Evolutionary conservation across 78 protist genomes (phyloP).

Genomic region (Dictyostelium capitatum): DNA sequence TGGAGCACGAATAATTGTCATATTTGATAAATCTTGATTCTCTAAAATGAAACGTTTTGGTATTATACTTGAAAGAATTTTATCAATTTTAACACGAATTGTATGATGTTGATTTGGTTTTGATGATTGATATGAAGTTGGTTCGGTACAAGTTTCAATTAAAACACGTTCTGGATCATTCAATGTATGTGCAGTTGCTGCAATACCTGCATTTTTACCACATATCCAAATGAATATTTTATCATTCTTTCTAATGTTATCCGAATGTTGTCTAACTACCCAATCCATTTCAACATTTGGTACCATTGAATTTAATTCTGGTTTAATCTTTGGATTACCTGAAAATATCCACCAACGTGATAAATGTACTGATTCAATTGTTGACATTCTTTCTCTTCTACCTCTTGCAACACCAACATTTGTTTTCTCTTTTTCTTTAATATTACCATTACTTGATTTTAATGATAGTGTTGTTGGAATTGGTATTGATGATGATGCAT

Average conservation of each 20-base stretch:
- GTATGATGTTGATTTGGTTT: constrained; percentile 60
- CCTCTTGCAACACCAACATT: constrained; percentile 69
- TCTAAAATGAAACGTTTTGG: constrained; percentile 33
- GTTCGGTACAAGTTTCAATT: background rate
- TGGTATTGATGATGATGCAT: background rate
- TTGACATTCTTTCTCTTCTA: constrained; percentile 44
- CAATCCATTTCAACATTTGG: constrained; percentile 29
- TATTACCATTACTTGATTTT: background rate
- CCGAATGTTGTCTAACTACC: constrained; percentile 74
- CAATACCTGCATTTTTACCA: constrained; percentile 66
- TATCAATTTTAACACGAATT: background rate
- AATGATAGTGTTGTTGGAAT: background rate
- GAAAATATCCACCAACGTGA: constrained; percentile 75
- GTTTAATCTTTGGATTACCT: constrained; percentile 68
- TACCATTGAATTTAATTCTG: constrained; percentile 41
- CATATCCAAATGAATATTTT: constrained; percentile 61
- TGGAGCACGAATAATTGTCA: constrained; percentile 78
- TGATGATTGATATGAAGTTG: constrained; percentile 6
- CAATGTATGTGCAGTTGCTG: constrained; percentile 35
- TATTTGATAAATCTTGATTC: background rate
- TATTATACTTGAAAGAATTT: background rate
- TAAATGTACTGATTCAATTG: background rate
- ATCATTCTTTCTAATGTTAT: constrained; percentile 68
- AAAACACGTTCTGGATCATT: constrained; percentile 22
- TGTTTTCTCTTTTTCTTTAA: background rate